These are phyloP conservation scores for Jaapia argillacea DNA, from an alignment of 768 basidiomycete genomes.

Conservation along the genomic window DNA sequence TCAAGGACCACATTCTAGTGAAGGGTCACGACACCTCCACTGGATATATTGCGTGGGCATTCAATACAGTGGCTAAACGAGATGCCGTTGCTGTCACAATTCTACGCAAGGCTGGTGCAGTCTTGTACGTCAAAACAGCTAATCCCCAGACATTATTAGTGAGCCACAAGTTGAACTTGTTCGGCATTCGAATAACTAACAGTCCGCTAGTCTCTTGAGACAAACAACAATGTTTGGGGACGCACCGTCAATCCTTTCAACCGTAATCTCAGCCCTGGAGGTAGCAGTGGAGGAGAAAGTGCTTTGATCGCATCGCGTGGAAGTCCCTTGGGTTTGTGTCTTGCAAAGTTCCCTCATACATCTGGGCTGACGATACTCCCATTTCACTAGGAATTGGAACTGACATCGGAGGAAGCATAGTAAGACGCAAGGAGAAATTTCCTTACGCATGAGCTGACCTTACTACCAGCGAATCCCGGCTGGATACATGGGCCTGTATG, in stretches of 20 bases:
- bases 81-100: conserved; percentile 36
- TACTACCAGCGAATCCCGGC: conserved; percentile 26
- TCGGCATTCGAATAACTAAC: conserved; percentile 5
- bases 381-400: conserved; percentile 31
- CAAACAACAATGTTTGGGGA: conserved; percentile 39
- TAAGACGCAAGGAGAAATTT: conserved; percentile 10
- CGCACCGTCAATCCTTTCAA: conserved; percentile 38
- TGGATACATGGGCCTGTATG: conserved; percentile 30
- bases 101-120: conserved; percentile 33
- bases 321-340: conserved; percentile 25
- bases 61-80: conserved; percentile 22
- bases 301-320: conserved; percentile 35
- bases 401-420: conserved; percentile 39
- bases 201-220: conserved; percentile 34
- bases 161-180: conserved; percentile 12
- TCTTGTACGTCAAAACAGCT: conserved; percentile 36
- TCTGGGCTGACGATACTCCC: background rate
- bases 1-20: conserved; percentile 39
- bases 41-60: conserved; percentile 29
- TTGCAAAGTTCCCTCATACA: too few relatives aligned
- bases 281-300: conserved; percentile 39
- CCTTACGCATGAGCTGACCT: conserved; percentile 1
- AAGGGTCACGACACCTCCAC: conserved; percentile 30
- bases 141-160: conserved; percentile 40
- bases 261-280: conserved; percentile 29